A percentile compares a stretch with the other conserved stretches of the same genome.
These are phyloP conservation scores for Luzula sylvatica DNA, from an alignment of 176 grass and related monocot genomes.

Conservation along the genomic window DNA sequence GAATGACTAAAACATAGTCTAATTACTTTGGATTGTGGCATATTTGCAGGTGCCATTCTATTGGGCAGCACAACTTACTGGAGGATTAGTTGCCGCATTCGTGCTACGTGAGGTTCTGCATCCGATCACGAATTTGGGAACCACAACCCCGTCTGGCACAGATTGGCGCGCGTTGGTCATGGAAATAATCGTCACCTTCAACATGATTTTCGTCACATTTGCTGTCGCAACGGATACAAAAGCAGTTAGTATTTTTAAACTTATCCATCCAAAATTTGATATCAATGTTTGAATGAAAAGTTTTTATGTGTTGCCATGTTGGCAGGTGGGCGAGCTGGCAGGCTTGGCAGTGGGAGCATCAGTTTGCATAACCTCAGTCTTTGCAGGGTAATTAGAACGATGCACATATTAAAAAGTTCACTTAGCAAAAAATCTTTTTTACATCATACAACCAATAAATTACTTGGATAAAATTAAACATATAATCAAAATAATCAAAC, in stretches of 20 bases:
- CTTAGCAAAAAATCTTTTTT: background rate
- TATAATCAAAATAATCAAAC: background rate
- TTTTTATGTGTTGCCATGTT: background rate
- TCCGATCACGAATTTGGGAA: conserved; percentile 50
- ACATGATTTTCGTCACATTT: conserved; percentile 97
- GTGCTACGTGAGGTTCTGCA: conserved; percentile 66
- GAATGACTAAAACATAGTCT: no score
- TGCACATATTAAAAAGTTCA: conserved; percentile 5
- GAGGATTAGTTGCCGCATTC: conserved; percentile 67
- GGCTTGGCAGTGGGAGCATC: conserved; percentile 84
- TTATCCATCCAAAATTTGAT: no score
- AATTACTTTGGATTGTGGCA: no score
- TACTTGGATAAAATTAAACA: conserved; percentile 16
- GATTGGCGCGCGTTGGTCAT: conserved; percentile 57
- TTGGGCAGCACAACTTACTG: conserved; percentile 77
- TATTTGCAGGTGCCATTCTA: conserved; percentile 94
- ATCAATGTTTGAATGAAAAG: no score
- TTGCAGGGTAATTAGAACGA: conserved; percentile 76
- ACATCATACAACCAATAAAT: no score
- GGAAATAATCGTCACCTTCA: conserved; percentile 81
- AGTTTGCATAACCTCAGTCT: conserved; percentile 97
- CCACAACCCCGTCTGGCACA: conserved; percentile 46
- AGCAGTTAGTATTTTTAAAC: background rate
- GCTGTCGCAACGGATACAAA: conserved; percentile 82
- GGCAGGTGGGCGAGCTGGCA: conserved; percentile 94